A percentile compares a stretch with the other conserved stretches of the same genome.
These are phyloP conservation scores for Nakaseomyces sp. DNA, from an alignment of 1,139 yeast genomes.

Conservation along the genomic window DNA sequence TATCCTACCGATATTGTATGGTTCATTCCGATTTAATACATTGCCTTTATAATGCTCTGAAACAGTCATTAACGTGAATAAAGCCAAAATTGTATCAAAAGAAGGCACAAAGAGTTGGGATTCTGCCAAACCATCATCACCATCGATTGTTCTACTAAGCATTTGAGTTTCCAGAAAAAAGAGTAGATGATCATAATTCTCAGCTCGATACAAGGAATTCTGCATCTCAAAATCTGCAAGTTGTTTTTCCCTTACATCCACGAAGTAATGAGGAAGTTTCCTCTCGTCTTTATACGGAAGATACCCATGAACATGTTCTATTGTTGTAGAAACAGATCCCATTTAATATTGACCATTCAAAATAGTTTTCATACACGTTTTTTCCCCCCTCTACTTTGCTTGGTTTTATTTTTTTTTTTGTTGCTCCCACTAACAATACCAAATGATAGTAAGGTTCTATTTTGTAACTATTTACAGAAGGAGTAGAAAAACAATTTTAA, in stretches of 20 bases:
- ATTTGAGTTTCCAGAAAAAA: conserved; percentile 21
- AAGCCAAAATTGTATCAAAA: conserved; percentile 22
- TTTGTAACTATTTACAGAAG: too few relatives aligned
- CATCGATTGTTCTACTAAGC: conserved; percentile 1
- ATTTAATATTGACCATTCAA: background rate
- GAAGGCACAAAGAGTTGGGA: conserved; percentile 19
- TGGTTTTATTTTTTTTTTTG: too few relatives aligned
- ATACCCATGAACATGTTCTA: background rate
- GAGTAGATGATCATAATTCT: conserved; percentile 23
- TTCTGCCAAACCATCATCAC: background rate
- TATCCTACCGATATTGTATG: conserved; percentile 21
- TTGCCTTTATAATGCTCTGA: conserved; percentile 19
- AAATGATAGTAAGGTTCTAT: too few relatives aligned
- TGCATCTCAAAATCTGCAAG: conserved; percentile 22
- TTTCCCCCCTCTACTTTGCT: background rate
- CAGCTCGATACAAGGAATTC: conserved; percentile 25
- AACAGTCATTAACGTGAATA: conserved; percentile 24
- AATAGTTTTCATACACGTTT: background rate
- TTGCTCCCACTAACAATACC: too few relatives aligned
- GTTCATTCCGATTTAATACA: conserved; percentile 18
- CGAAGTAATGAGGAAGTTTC: conserved; percentile 20
- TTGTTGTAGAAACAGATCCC: background rate
- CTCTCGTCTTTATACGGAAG: background rate
- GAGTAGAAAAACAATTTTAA: too few relatives aligned
- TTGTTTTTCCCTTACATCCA: conserved; percentile 19